Conservation (phyloP, 495 filamentous ascomycete species). For the Barbatosphaeria neglecta region DNA sequence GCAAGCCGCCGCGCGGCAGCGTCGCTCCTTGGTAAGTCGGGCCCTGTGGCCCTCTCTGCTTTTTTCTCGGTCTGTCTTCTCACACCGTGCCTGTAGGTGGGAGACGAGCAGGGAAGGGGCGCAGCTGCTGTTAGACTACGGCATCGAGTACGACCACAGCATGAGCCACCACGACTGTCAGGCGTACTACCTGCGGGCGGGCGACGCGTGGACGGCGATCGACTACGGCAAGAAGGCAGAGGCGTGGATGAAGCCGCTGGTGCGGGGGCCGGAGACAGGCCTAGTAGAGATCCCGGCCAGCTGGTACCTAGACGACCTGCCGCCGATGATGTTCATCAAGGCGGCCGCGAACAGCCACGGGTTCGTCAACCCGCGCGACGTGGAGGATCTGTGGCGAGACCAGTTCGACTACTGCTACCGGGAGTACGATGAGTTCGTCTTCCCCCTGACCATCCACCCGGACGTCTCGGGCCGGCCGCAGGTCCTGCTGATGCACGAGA, state of each 20-base stretch:
- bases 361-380: conserved; percentile 43
- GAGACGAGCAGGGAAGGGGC: conserved; percentile 55
- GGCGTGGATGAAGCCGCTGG: conserved; percentile 46
- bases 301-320: conserved; percentile 47
- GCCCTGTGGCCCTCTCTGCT: conserved; percentile 12
- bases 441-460: conserved; percentile 50
- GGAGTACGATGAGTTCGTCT: conserved; percentile 50
- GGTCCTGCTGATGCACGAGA: conserved; percentile 45
- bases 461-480: conserved; percentile 49
- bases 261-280: conserved; percentile 29
- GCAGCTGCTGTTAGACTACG: conserved; percentile 53
- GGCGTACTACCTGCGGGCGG: conserved; percentile 41
- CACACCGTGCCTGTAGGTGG: conserved; percentile 31
- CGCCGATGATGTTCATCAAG: conserved; percentile 49
- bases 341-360: conserved; percentile 41
- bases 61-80: neutral
- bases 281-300: conserved; percentile 45
- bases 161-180: conserved; percentile 46
- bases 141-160: conserved; percentile 46
- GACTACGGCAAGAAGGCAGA: conserved; percentile 39
- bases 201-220: conserved; percentile 36
- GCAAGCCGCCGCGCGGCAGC: conserved; percentile 59
- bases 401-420: conserved; percentile 51
- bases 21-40: conserved; percentile 42
- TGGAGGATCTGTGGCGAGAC: conserved; percentile 47